Base-by-base conservation (phyloP, 1,284 basidiomycete species). In the Puccinia triticina region DNA sequence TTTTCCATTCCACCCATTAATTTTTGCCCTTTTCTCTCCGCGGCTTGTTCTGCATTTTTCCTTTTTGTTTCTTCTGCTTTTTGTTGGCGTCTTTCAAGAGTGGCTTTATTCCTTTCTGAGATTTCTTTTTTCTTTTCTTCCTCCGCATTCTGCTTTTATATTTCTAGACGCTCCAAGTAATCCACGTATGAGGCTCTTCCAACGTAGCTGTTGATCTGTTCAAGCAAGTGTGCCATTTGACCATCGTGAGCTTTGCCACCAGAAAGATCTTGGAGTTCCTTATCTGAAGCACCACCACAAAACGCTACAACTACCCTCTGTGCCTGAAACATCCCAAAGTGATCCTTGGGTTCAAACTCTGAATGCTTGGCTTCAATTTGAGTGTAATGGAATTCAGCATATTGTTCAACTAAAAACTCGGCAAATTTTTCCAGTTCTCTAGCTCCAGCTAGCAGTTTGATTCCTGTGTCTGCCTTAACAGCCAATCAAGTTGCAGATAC, bases 321-420 rank as follows among this genome's bases (percentile, higher is more conserved):
- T 26, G 57, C 57, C 57, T 59, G n/a, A 59, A 59, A 59, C 14
- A 59, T 29, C 26, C 57, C 57, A 59, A 59, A 59, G n/a, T n/a
- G n/a, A n/a, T n/a, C n/a, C n/a, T n/a, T n/a, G n/a, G n/a, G n/a
- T n/a, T n/a, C n/a, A n/a, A 37, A 64, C 2, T 37, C 34, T 16
- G 34, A 18, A 40, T 29, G 23, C 16, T 64, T 14, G 2, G 29
- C n/a, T 18, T 5, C n/a, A 2, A 37, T 37, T 40, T 34, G 23
- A 29, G 61, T 29, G 29, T 34, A 29, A 34, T 64, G 61, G 34
- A 64, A 64, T 18, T 37, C n/a, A 37, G 61, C 23, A 59, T 29
- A 59, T 29, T 29, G 7, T 59, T 23, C 10, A 29, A 37, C 61
- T 12, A 64, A 64, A 18, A 37, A 64, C 12, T 37, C 37, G 29